These are phyloP conservation scores for Pseudonitzschia delicatissima DNA, from an alignment of 108 stramenopile genomes.

Conservation along the genomic window DNA sequence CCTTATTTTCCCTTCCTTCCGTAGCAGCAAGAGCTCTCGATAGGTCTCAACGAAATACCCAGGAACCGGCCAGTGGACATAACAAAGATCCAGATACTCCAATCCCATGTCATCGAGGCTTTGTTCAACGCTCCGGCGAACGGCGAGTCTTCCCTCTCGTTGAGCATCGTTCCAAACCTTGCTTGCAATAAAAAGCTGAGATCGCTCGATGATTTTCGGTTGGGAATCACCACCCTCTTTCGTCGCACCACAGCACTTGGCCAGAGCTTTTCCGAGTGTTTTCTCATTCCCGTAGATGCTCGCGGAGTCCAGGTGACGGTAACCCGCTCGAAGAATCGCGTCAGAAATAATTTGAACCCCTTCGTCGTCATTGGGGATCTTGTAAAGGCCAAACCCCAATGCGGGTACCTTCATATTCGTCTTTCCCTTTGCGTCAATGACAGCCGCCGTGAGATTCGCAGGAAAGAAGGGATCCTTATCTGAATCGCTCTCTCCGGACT, in stretches of 20 bases:
- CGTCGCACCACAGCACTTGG: slow-evolving; percentile 10
- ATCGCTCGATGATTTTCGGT: slow-evolving; percentile 28
- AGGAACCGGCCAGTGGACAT: slow-evolving; percentile 78
- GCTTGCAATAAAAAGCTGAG: slow-evolving; percentile 81
- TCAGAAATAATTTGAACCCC: slow-evolving; percentile 43
- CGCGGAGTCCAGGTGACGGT: slow-evolving; percentile 88
- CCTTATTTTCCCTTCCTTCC: slow-evolving; percentile 34
- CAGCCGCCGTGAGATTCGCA: too few species aligned
- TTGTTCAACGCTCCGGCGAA: slow-evolving; percentile 59
- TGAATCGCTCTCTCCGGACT: too few species aligned
- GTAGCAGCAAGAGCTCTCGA: slow-evolving; percentile 42
- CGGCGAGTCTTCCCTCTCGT: slow-evolving; percentile 59
- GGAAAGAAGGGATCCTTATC: neutral
- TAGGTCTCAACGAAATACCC: slow-evolving; percentile 45
- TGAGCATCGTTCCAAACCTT: slow-evolving; percentile 95
- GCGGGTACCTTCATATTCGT: slow-evolving; percentile 31
- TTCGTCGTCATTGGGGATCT: slow-evolving; percentile 40
- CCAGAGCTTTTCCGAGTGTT: slow-evolving; percentile 78
- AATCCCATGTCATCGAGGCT: slow-evolving; percentile 61
- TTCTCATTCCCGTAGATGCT: slow-evolving; percentile 87
- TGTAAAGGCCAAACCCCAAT: slow-evolving; percentile 63
- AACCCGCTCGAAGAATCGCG: slow-evolving; percentile 72
- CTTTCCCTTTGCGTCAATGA: too few species aligned
- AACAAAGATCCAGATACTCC: slow-evolving; percentile 61
- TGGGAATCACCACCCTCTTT: slow-evolving; percentile 23